These are phyloP conservation scores for Xylaria sp. DNA, from an alignment of 2,329 filamentous ascomycete species.

Conservation along the genomic window DNA sequence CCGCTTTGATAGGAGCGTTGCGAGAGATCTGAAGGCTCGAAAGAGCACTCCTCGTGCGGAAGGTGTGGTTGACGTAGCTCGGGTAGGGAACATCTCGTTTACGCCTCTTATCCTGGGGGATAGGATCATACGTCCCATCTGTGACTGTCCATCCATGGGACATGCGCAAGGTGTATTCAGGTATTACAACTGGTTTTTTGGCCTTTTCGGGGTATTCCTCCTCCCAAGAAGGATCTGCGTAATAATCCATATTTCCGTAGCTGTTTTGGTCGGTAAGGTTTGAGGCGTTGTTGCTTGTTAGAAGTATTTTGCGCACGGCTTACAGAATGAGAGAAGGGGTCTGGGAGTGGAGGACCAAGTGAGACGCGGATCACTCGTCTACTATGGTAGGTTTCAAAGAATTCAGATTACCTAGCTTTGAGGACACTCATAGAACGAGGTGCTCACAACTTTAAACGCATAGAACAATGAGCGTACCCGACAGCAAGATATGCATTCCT, in stretches of 20 bases:
- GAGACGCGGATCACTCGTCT: conserved; percentile 3
- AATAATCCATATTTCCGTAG: background rate
- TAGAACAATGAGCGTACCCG: conserved; percentile 1
- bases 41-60: conserved; percentile 39
- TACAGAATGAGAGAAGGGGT: background rate
- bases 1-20: conserved; percentile 37
- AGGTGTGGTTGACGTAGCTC: conserved; percentile 27
- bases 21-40: conserved; percentile 42
- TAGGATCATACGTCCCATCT: conserved; percentile 40
- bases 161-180: conserved; percentile 40
- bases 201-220: background rate
- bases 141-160: conserved; percentile 40
- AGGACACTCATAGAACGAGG: background rate
- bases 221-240: background rate
- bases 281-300: background rate
- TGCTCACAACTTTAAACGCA: conserved; percentile 14
- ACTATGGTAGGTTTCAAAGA: background rate
- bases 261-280: background rate
- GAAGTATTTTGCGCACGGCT: too few species aligned
- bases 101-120: conserved; percentile 37
- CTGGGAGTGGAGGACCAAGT: background rate
- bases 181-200: background rate
- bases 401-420: background rate
- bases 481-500: conserved; percentile 21
- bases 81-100: conserved; percentile 42